Conservation (phyloP, 345 rosid genomes). For the Sonneratia alba region DNA sequence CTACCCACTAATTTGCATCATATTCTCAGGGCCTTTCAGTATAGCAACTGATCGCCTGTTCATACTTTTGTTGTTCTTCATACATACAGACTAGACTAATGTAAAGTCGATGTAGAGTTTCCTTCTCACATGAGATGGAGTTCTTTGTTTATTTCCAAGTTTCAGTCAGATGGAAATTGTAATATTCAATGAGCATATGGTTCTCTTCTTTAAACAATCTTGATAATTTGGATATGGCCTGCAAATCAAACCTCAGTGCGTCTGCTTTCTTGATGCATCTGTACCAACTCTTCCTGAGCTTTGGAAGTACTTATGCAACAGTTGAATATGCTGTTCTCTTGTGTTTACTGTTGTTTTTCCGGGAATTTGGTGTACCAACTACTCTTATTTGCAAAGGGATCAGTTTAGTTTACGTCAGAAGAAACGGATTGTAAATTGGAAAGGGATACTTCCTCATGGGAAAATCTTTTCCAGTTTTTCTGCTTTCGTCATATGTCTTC, state of each 20-base stretch:
- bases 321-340: neutral
- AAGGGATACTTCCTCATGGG: neutral
- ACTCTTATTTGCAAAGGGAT: neutral
- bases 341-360: neutral
- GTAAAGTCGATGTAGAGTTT: neutral
- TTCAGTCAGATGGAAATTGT: neutral
- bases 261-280: neutral
- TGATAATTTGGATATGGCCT: neutral
- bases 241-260: neutral
- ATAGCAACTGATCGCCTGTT: neutral
- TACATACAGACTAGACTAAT: neutral
- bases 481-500: too few relatives aligned
- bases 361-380: neutral
- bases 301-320: neutral
- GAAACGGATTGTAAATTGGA: neutral
- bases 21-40: neutral
- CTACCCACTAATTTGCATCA: neutral
- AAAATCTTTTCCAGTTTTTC: neutral
- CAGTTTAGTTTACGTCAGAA: neutral
- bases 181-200: neutral
- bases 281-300: neutral
- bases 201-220: too few relatives aligned
- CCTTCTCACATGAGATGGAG: neutral
- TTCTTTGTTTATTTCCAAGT: neutral
- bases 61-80: neutral